A percentile compares a stretch with the other conserved stretches of the same genome.
phyloP scores from a whole-genome alignment of 192 early-diverging fungal genomes.

The Thamnidium elegans region DNA sequence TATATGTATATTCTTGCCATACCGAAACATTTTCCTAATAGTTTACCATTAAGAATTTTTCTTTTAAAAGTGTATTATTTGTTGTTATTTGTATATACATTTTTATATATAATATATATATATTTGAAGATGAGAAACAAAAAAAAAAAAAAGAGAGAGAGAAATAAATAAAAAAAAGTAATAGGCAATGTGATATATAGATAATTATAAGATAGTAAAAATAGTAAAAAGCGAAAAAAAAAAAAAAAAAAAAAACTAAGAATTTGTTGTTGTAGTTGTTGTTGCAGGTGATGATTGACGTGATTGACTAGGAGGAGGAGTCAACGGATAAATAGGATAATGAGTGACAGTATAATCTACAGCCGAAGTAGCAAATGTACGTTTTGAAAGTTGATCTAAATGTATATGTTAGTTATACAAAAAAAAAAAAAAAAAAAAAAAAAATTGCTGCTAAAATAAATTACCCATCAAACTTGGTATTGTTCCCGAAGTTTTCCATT shows the following conservation, averaged over 20 bases:
- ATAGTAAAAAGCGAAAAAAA: background rate
- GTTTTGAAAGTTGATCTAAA: constrained; percentile 39
- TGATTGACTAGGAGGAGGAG: constrained; percentile 28
- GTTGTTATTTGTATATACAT: too few relatives aligned
- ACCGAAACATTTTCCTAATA: too few relatives aligned
- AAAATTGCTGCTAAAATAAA: background rate
- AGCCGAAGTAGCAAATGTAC: constrained; percentile 30
- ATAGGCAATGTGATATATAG: background rate
- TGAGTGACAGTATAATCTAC: constrained; percentile 30
- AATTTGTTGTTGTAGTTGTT: too few relatives aligned
- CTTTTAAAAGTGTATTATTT: too few relatives aligned
- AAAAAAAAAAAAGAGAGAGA: too few relatives aligned
- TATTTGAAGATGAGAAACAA: too few relatives aligned
- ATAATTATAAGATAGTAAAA: background rate
- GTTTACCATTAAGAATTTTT: too few relatives aligned
- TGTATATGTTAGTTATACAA: background rate
- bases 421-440: constrained; percentile 1
- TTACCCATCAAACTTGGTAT: constrained; percentile 40
- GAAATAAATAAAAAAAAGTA: too few relatives aligned
- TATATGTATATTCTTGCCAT: too few relatives aligned
- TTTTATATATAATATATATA: too few relatives aligned
- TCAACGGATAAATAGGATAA: constrained; percentile 40
- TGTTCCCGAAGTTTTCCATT: constrained; percentile 20
- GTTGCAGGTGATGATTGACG: constrained; percentile 20
- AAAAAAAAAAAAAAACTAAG: background rate